Base-by-base conservation (phyloP, 2,329 filamentous ascomycete species). In the Leptographium wingfieldii region DNA sequence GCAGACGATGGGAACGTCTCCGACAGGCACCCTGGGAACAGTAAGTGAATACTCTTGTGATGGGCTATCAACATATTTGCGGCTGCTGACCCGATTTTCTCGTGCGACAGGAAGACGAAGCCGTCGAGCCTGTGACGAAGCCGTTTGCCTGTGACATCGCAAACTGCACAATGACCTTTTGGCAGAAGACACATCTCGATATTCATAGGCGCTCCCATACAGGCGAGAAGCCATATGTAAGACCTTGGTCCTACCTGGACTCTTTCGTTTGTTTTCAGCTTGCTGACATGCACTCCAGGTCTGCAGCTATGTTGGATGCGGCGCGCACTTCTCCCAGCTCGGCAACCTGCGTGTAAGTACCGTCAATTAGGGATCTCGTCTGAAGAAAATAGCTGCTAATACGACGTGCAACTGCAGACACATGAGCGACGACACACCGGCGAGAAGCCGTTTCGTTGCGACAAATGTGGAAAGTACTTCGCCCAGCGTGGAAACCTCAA, bases 201-300 rank as follows among this genome's bases (percentile, higher is more conserved):
- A 96, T 95, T 56, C 94, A 99, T 71, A 85, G 83, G 54, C 82
- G 92, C 64, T 86, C 88, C 5, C 94, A 99, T 72, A 96, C 90
- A 2, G 94, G 94, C 19, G 84, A 88, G 59, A 94, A 91, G 70
- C 92, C 92, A 62, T 96, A 92, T 70, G 87, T 95, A 76, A 78
- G 89, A 11, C 9, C 33, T 40, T 40, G 38, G 16, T 3, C 12
- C 14, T 4, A 9, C 38, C 12, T 40, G 12, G 38, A 14, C 12
- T 25, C 11, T 14, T 12, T n/a, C 6, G 16, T n/a, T 22, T 51
- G 3, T 10, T 22, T 25, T 25, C n/a, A 5, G 11, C n/a, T 25
- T 25, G 16, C 56, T 58, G 31, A 59, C 57, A 53, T 2, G 2
- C 48, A 22, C n/a, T 55, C 11, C 16, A 40, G 1, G 29, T 14